Percentiles rank a stretch among this genome's conserved stretches.
phyloP scores from a whole-genome alignment of 257 asterid genomes.

The Mitragyna speciosa region DNA sequence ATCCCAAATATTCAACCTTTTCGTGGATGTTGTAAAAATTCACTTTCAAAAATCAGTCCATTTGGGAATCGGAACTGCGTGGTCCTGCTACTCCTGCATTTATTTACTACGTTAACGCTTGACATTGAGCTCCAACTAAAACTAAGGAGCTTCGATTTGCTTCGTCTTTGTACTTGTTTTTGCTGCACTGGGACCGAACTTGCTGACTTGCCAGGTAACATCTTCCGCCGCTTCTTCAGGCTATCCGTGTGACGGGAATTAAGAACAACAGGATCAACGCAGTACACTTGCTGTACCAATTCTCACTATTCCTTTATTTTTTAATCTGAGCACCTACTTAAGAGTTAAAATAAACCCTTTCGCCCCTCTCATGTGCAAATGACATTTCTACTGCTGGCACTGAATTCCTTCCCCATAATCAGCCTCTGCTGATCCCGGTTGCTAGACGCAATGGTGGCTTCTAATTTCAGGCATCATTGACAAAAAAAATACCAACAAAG shows the following conservation, averaged over 20 bases:
- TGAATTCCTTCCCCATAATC: constrained; percentile 29
- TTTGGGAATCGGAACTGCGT: constrained; percentile 24
- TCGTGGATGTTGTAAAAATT: neutral
- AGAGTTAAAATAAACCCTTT: constrained; percentile 26
- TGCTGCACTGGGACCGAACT: constrained; percentile 36
- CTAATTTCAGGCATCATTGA: constrained; percentile 45
- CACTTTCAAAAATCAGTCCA: constrained; percentile 28
- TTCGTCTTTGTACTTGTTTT: constrained; percentile 20
- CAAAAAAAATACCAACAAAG: constrained; percentile 38
- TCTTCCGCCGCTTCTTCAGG: constrained; percentile 31
- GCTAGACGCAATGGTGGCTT: constrained; percentile 34
- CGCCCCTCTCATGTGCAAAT: constrained; percentile 45
- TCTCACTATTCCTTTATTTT: constrained; percentile 42
- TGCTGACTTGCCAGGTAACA: constrained; percentile 32
- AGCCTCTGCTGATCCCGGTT: constrained; percentile 51
- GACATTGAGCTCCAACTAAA: constrained; percentile 22
- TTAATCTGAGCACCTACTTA: constrained; percentile 41
- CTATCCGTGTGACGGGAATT: constrained; percentile 28
- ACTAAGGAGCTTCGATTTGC: constrained; percentile 23
- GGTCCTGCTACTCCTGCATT: constrained; percentile 14
- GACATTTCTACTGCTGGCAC: constrained; percentile 32
- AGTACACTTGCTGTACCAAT: constrained; percentile 51
- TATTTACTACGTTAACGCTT: neutral
- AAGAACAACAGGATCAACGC: constrained; percentile 28
- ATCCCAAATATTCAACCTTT: constrained; percentile 43